Base-by-base conservation (phyloP, 2,329 filamentous ascomycete species). In the Davidsoniella eucalypti region DNA sequence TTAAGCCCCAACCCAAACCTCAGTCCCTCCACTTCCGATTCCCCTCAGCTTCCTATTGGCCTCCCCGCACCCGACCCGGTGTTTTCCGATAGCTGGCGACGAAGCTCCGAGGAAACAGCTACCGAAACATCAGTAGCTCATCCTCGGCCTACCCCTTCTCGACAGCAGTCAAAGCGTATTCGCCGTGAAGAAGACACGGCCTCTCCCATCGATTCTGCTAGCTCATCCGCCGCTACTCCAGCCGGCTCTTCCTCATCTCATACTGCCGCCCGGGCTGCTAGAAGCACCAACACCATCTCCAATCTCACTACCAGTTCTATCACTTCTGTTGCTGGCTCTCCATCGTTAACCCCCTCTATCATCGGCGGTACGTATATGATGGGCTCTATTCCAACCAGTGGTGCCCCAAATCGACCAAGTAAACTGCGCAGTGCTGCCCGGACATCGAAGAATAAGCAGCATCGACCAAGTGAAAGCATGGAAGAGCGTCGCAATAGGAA, bases 371-470 rank as follows among this genome's bases (percentile, higher is more conserved):
- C 49, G 14, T 51, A 51, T 17, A 51, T 51, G 38, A 51, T 47
- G 49, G 49, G 49, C 37, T 51, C 49, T 42, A 51, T 51, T 43
- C 49, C 49, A 12, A 51, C 49, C 5, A 47, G 25, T 21, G 49
- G 44, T 8, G 49, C 49, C 17, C 39, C 49, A 16, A 42, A 43
- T 5, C 33, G 49, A 12, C 47, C 50, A 12, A 54, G 49, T 43
- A 51, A 52, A 25, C 55, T 62, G n/a, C 60, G 61, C 18, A 60
- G 58, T 51, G 60, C 60, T 9, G 58, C 61, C 1, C 59, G 59
- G 18, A 57, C 57, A 3, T 60, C 59, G 17, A 64, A 62, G 53
- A 61, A 60, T 53, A 47, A 54, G n/a, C 56, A 52, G 14, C 49
- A 53, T 40, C 57, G 58, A 8, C 54, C 57, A 7, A 51, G 54